phyloP scores from a whole-genome alignment of 768 basidiomycete species.

The Podaxis sp. region DNA sequence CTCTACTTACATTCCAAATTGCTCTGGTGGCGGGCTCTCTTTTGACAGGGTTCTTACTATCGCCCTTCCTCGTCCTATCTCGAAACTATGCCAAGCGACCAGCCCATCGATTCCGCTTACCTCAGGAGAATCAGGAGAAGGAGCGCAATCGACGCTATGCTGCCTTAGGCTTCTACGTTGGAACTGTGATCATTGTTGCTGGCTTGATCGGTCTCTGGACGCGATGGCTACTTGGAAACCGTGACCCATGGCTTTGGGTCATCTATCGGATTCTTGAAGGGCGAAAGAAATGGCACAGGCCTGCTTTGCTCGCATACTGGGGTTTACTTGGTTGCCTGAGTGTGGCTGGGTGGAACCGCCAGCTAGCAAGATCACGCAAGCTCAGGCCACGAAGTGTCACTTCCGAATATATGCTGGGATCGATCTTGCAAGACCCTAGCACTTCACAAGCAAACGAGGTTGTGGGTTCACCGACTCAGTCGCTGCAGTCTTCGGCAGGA shows the following conservation, averaged over 20 bases:
- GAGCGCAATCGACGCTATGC: constrained; percentile 75
- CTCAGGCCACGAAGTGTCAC: constrained; percentile 47
- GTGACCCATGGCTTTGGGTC: constrained; percentile 88
- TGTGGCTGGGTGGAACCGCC: constrained; percentile 93
- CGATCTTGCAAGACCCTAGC: constrained; percentile 1
- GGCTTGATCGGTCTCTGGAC: constrained; percentile 90
- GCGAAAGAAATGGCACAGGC: constrained; percentile 71
- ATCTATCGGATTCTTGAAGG: constrained; percentile 78
- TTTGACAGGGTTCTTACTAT: constrained; percentile 90
- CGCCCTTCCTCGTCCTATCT: constrained; percentile 87
- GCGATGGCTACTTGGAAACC: constrained; percentile 74
- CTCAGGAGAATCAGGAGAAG: constrained; percentile 85
- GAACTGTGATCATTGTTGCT: constrained; percentile 70
- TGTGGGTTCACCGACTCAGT: neutral
- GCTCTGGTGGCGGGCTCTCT: constrained; percentile 91
- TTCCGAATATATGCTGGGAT: constrained; percentile 1
- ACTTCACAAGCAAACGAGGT: neutral
- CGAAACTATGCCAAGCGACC: constrained; percentile 89
- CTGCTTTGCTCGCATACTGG: constrained; percentile 83
- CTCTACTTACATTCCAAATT: constrained; percentile 86
- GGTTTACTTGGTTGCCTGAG: constrained; percentile 71
- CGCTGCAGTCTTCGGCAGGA: constrained; percentile 16
- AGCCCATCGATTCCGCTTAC: constrained; percentile 74
- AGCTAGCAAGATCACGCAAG: constrained; percentile 72
- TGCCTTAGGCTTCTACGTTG: constrained; percentile 80